Evolutionary conservation across 1,284 basidiomycete species (phyloP), one percentile per base, ranked within the genome.

Genomic region (Tremellales sp.): DNA sequence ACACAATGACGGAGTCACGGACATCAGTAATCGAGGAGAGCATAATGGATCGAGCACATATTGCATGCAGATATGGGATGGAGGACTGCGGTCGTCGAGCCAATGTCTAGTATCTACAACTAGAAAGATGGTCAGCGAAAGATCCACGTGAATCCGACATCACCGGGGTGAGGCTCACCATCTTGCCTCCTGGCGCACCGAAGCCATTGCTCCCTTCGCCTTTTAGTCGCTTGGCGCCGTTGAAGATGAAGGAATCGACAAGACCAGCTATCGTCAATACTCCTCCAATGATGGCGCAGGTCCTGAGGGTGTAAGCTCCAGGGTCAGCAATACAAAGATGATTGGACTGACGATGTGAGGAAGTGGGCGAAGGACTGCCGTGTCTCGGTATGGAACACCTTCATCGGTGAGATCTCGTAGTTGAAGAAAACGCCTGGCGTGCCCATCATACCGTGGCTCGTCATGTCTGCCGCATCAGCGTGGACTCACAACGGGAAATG

Each of bases 291-390:
- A 99, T 97, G 3, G 96, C 96, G 66, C 93, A 97, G 19, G 93
- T 94, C 60, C 89, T 93, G 57, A 29, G n/a, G n/a, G 45, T 12
- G 50, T 33, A 15, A 43, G 35, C 8, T 36, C 19, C 11, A 19
- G 36, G 5, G 17, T 23, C 8, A 15, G 13, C 13, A 21, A 25
- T 27, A 29, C 24, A 17, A 21, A 15, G 39, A 29, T n/a, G 26
- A 46, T 17, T 13, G 12, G 8, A 81, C 89, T 70, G 61, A 92
- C 87, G 90, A 94, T 31, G 92, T 96, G 35, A 97, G 75, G 79
- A 98, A 97, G 75, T 97, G 96, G 5, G 93, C 91, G 69, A 98
- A 93, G 1, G 89, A 89, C 74, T 96, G 90, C 50, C 91, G 82
- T 35, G 81, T 85, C 70, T 96, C 92, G n/a, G 82, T 81, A 67